Base-by-base conservation (phyloP, 495 filamentous ascomycete species). In the Chaetomium cochliodes region DNA sequence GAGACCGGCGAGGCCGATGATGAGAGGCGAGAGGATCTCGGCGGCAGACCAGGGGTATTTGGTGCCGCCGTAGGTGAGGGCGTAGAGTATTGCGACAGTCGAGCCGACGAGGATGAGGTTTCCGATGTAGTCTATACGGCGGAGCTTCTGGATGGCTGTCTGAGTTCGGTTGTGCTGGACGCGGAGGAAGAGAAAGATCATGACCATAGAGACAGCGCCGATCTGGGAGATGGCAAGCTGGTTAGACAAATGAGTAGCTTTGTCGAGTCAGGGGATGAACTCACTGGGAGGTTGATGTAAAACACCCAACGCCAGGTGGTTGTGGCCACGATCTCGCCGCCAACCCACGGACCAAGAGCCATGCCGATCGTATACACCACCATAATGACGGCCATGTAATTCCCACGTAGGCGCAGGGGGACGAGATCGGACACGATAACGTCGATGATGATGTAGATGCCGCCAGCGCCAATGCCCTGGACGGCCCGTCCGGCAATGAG, bases 401-500 rank as follows among this genome's bases (percentile, higher is more conserved):
- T 85, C 79, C 64, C 87, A 66, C 90, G 86, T 83, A 77, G 71
- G 44, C 73, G 75, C 73, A 90, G 80, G 54, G 86, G 86, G 72
- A 92, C 89, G 49, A 92, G 66, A 79, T 94, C 92, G 3, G 84
- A 85, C 44, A 70, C 88, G 39, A 76, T 70, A 13, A 94, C 90
- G 70, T 94, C 92, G 37, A 88, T 85, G 63, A 93, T 73, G 20
- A 89, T 85, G 28, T 26, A 25, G 58, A 93, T 81, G 2, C 92
- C 92, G 58, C 92, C 91, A 39, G 88, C 87, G 22, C 91, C 92
- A 33, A 88, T 76, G 61, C 92, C 92, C 71, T 96, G 91, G 41
- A 96, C 78, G 0, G 86, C 86, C 68, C 92, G 79, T n/a, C 88
- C 91, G 0, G 82, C 83, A 52, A 96, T 83, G 63, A 96, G 82